A percentile compares a stretch with the other conserved stretches of the same genome.
These are phyloP conservation scores for Phaeosphaeriaceae sp. DNA, from an alignment of 2,329 filamentous ascomycete species.

Conservation along the genomic window DNA sequence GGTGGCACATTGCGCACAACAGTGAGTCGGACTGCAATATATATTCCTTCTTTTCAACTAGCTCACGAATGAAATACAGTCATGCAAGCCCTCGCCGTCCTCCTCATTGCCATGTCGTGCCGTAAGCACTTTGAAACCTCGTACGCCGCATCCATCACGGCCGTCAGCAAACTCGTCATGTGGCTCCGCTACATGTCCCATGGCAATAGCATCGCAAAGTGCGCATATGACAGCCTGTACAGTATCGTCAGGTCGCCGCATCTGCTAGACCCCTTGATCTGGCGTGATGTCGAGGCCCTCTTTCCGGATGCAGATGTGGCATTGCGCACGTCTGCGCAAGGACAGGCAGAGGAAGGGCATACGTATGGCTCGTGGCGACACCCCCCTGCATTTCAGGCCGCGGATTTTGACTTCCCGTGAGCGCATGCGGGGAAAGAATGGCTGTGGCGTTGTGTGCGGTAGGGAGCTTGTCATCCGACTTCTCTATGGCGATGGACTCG, in stretches of 20 bases:
- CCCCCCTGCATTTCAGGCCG: too few species aligned
- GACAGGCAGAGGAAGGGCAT: too few species aligned
- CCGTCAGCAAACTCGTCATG: conserved; percentile 21
- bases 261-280: conserved; percentile 3
- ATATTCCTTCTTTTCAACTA: not conserved
- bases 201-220: conserved; percentile 25
- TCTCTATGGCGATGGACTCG: too few species aligned
- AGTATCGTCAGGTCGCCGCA: conserved; percentile 10
- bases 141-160: not conserved
- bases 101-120: conserved; percentile 44
- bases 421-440: too few species aligned
- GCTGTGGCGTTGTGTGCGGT: too few species aligned
- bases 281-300: conserved; percentile 2
- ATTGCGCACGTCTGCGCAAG: too few species aligned
- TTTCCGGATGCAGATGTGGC: not conserved
- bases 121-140: conserved; percentile 6
- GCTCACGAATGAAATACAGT: conserved; percentile 14
- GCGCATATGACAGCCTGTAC: conserved; percentile 27
- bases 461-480: too few species aligned
- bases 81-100: conserved; percentile 45
- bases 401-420: too few species aligned
- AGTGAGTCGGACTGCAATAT: conserved; percentile 1
- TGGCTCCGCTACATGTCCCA: conserved; percentile 36
- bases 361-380: too few species aligned
- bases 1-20: conserved; percentile 46